Base-by-base conservation (phyloP, 2,329 filamentous ascomycete species). In the Apiospora aurea region DNA sequence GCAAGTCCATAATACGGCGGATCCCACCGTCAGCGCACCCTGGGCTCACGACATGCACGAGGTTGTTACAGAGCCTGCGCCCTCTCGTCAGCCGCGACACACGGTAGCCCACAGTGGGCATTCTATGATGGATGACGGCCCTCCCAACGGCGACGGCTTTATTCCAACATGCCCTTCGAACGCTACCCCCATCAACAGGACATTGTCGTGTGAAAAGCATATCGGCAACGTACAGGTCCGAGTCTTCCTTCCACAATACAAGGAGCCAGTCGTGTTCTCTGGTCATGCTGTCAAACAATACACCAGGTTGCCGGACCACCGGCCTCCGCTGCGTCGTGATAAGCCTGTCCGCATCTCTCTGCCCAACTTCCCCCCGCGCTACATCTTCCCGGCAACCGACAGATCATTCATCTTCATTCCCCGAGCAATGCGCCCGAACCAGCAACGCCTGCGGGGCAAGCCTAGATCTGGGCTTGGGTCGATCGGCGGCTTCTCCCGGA, bases 361-460 rank as follows among this genome's bases (percentile, higher is more conserved):
- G 57, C 96, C 96, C 1, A 88, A 93, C 41, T 89, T 93, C 74
- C 86, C 90, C 16, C 93, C 94, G 47, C 91, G 93, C 74, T 98
- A 98, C 82, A 95, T 98, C 73, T 97, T 96, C 82, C 96, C 96
- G 7, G 93, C 95, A 2, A 87, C 90, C 67, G 95, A 98, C 78
- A 88, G 96, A 75, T 98, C 96, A 0, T 99, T 99, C 82, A 97
- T 98, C 78, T 99, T 99, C 83, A 99, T 99, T 73, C 96, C 96
- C 16, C 90, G 96, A 76, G 96, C 96, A 14, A 89, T 98, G 85
- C 91, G 96, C 76, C 96, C 96, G 18, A 98, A 97, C 80, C 95
- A 97, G 81, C 94, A 97, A 84, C 90, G 91, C 43, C 90, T 92
- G 70, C 88, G 93, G 71, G 93, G 92, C 73, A 92, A 94, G 79